Base-by-base conservation (phyloP, 257 asterid genomes). In the Eustoma russellianum region DNA sequence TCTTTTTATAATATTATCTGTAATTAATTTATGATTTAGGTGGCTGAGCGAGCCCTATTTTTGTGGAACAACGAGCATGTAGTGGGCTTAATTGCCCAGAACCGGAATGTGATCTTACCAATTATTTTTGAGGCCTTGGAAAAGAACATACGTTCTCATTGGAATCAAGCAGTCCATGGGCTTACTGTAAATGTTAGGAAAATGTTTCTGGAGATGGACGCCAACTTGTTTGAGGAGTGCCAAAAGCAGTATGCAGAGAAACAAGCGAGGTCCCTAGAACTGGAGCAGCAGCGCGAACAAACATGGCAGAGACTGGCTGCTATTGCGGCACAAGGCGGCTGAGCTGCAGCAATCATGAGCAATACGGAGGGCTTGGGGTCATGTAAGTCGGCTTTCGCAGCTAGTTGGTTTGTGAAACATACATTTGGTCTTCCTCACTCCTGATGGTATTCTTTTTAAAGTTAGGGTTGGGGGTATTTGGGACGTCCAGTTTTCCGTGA, bases 91-190 rank as follows among this genome's bases (percentile, higher is more conserved):
- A 85, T 82, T n/a, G 70, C 91, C 52, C 86, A 78, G 64, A 85
- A 85, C 19, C 73, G 86, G 43, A 73, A 59, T 19, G 80, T 80
- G 11, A 68, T 82, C 12, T 66, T 88, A 53, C 97, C 97, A 54
- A 78, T 85, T 47, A 69, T 88, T 55, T 85, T 82, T 9, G 92
- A 68, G 59, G 83, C 87, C 16, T 38, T 88, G 64, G 95, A 85
- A 59, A 82, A 68, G 77, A 88, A 88, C 51, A 71, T 77, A 45
- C 73, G 70, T 63, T 74, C 76, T 15, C 97, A 88, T 35, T 88
- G 97, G 97, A 88, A 85, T 73, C 91, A 75, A 60, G 80, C 92
- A 3, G 91, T 88, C 16, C 81, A 74, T n/a, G 82, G 81, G 54
- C 72, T 85, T 57, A 71, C 79, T 16, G 64, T 74, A 43, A 83